These are phyloP conservation scores for Lentinula detonsa DNA, from an alignment of 768 basidiomycete species.

Conservation along the genomic window DNA sequence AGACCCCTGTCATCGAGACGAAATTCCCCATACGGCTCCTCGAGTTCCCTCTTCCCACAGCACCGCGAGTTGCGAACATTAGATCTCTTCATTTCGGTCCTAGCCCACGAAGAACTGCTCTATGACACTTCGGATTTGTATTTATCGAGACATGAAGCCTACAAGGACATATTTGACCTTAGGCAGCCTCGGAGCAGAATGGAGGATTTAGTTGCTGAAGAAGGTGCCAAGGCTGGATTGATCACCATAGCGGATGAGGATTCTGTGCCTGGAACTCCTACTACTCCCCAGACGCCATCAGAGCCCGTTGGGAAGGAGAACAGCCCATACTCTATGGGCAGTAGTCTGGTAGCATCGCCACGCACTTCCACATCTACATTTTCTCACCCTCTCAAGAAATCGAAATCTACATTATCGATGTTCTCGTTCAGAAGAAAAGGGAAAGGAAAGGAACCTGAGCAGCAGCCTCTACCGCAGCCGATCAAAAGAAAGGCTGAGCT, in stretches of 20 bases:
- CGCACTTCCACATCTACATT: not conserved
- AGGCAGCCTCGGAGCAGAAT: conserved; percentile 66
- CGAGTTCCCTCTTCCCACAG: conserved; percentile 8
- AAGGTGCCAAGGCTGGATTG: conserved; percentile 31
- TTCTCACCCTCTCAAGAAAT: not conserved
- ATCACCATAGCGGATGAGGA: not conserved
- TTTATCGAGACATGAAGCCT: conserved; percentile 68
- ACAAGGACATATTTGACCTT: conserved; percentile 75
- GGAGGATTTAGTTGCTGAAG: conserved; percentile 62
- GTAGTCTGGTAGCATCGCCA: not conserved
- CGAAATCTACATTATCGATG: not conserved
- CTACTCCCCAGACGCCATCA: not conserved
- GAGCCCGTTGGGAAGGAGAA: not conserved
- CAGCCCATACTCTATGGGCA: not conserved
- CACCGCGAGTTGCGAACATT: conserved; percentile 74
- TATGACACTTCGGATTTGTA: conserved; percentile 70
- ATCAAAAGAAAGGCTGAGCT: not conserved
- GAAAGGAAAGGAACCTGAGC: not conserved
- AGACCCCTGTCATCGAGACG: conserved; percentile 14
- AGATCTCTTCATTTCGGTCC: conserved; percentile 75
- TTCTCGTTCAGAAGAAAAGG: not conserved
- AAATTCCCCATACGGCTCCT: conserved; percentile 10
- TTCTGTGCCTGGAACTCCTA: not conserved
- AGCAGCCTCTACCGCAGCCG: not conserved
- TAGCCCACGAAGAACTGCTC: conserved; percentile 76